Base-by-base conservation (phyloP, 2,329 filamentous ascomycete species). In the Grosmannia penicillata region DNA sequence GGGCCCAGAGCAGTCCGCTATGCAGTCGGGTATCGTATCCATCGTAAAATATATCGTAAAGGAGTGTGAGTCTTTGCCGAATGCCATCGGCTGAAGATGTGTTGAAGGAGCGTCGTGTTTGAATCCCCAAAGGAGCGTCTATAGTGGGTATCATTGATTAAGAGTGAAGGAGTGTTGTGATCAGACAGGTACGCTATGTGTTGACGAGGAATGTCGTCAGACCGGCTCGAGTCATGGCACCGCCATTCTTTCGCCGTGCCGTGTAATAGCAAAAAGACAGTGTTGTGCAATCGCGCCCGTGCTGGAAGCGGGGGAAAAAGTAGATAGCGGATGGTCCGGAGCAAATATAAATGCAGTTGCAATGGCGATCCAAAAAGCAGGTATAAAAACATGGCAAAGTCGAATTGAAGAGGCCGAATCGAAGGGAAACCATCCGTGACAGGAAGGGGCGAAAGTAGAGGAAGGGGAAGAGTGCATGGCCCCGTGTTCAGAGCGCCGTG, bases 1-100 rank as follows among this genome's bases (percentile, higher is more conserved):
- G 66, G 62, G 63, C 23, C 29, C 34, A 38, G 36, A 38, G 22
- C 39, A 41, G 30, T 37, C 15, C 65, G 67, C 66, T 68, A 70
- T 71, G 66, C 66, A 68, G 57, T 64, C 62, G 62, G 60, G 61
- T 58, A 61, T 61, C 55, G 55, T 50, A 53, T 56, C 55, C 39
- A 53, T 55, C 49, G 44, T 52, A 45, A 43, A 43, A 24, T n/a
- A 35, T 34, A 33, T 58, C 53, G 56, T 46, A 53, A 57, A 65
- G 60, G 62, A 66, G 58, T 56, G 61, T 59, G 51, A 59, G 23
- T 37, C n/a, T 43, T 39, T 45, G 51, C 48, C 50, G 51, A 51
- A 46, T 47, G 45, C 37, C 37, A 51, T 61, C 55, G 55, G 61
- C 48, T 55, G 47, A 51, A 46, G 40, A 36, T 44, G 39, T 47